Conservation (phyloP, 352 stramenopile species). For the Phytophthora aleatoria region DNA sequence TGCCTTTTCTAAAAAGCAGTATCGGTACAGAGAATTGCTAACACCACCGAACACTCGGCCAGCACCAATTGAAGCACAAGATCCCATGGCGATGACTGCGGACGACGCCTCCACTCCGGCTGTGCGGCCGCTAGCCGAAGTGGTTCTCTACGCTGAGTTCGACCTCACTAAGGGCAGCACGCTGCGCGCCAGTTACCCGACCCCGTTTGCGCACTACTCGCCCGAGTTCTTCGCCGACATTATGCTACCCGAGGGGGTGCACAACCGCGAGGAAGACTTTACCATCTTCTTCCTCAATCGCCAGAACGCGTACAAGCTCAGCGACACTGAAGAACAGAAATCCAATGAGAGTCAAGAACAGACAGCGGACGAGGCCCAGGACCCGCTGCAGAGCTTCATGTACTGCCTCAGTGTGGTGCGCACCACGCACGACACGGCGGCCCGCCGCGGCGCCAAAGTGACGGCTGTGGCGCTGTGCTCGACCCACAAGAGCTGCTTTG, state of each 20-base stretch:
- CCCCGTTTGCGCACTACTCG: conserved; percentile 71
- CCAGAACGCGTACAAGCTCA: conserved; percentile 28
- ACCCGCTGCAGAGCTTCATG: conserved; percentile 79
- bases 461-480: conserved; percentile 87
- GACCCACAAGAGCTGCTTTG: conserved; percentile 77
- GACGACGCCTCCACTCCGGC: neutral
- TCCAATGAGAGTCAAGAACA: conserved; percentile 5
- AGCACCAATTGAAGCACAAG: conserved; percentile 5
- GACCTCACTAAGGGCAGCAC: conserved; percentile 90
- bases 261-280: conserved; percentile 87
- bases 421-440: conserved; percentile 77
- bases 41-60: neutral
- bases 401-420: conserved; percentile 89
- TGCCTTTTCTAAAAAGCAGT: no score
- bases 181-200: conserved; percentile 72
- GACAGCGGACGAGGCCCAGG: conserved; percentile 6
- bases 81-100: conserved; percentile 17
- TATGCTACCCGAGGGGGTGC: conserved; percentile 88
- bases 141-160: conserved; percentile 86
- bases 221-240: conserved; percentile 90
- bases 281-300: conserved; percentile 91
- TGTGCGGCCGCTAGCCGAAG: conserved; percentile 52
- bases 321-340: neutral
- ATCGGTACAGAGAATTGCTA: neutral
- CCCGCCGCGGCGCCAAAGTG: conserved; percentile 76